These are phyloP conservation scores for Aureobasidium musti DNA, from an alignment of 2,329 filamentous ascomycete genomes.

Conservation along the genomic window DNA sequence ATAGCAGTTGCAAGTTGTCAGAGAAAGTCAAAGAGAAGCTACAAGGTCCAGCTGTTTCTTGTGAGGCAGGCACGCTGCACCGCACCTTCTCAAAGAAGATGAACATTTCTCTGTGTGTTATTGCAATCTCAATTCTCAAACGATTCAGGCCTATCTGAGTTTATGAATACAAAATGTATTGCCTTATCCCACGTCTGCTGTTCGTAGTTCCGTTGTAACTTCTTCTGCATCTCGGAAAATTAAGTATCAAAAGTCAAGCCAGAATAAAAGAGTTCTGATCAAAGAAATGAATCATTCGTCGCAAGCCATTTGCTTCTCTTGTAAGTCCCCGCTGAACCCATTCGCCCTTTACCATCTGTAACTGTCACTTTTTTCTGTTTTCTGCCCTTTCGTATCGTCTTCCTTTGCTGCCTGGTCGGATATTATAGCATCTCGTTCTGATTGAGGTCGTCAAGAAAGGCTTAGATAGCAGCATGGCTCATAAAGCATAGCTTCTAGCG, in stretches of 20 bases:
- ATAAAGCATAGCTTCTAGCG: neutral
- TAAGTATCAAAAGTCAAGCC: neutral
- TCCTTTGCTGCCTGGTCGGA: neutral
- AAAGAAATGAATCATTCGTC: neutral
- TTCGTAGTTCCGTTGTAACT: neutral
- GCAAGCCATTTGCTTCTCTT: neutral
- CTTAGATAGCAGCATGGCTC: neutral
- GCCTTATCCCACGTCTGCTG: slow-evolving; percentile 11
- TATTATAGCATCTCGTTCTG: too few relatives aligned
- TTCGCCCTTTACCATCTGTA: neutral
- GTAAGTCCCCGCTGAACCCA: slow-evolving; percentile 2
- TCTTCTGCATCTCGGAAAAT: neutral
- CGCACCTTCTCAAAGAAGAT: neutral
- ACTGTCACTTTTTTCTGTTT: neutral
- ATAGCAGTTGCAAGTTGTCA: too few relatives aligned
- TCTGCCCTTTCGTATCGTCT: neutral
- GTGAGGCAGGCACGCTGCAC: neutral
- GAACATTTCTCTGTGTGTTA: neutral
- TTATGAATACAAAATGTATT: slow-evolving; percentile 10
- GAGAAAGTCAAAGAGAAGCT: too few relatives aligned
- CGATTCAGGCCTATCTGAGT: neutral
- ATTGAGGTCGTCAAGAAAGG: neutral
- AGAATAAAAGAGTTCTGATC: neutral
- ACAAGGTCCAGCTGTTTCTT: neutral
- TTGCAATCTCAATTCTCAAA: neutral